Evolutionary conservation across 345 rosid species (phyloP).

Genomic region (Murraya koenigii): DNA sequence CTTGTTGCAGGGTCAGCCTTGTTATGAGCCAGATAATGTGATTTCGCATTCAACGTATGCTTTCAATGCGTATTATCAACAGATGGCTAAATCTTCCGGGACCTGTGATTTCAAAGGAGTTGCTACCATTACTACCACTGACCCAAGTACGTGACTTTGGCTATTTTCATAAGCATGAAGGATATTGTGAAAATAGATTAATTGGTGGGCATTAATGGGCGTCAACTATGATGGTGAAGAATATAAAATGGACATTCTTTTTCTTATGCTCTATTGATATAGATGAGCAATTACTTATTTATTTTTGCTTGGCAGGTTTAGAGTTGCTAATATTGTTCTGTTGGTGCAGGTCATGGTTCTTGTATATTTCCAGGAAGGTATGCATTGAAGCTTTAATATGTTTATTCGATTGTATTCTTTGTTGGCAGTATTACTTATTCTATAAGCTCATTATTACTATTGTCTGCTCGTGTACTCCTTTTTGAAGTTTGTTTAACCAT

Average conservation of each 20-base stretch:
- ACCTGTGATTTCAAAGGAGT: slow-evolving; percentile 96
- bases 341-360: slow-evolving; percentile 68
- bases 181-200: neutral
- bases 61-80: slow-evolving; percentile 86
- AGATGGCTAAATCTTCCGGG: slow-evolving; percentile 67
- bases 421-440: neutral
- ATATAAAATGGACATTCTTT: neutral
- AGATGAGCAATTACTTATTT: neutral
- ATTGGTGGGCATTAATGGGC: neutral
- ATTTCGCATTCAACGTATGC: slow-evolving; percentile 79
- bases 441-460: neutral
- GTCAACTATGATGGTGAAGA: neutral
- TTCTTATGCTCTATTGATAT: neutral
- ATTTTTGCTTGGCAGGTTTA: neutral
- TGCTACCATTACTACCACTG: slow-evolving; percentile 77
- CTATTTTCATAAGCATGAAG: neutral
- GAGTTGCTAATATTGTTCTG: slow-evolving; percentile 10
- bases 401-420: neutral
- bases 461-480: neutral
- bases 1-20: slow-evolving; percentile 73
- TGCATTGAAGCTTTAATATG: slow-evolving; percentile 13
- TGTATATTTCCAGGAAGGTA: slow-evolving; percentile 87
- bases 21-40: slow-evolving; percentile 84
- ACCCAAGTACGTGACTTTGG: slow-evolving; percentile 66
- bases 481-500: slow-evolving; percentile 8